Evolutionary conservation across 2,329 filamentous ascomycete species (phyloP).

Genomic region (Beauveria rudraprayagi): DNA sequence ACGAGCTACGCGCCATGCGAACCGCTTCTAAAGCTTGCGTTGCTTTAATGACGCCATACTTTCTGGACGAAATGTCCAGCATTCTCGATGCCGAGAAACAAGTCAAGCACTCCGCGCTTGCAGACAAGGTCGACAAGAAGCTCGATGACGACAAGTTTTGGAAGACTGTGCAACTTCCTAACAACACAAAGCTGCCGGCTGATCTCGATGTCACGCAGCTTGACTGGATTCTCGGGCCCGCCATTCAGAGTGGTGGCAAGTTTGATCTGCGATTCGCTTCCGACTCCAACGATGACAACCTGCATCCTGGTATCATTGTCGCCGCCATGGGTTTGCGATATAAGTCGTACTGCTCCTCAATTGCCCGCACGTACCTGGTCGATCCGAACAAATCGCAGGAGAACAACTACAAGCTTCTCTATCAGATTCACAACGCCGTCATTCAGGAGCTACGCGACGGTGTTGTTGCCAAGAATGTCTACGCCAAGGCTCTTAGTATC

Average conservation of each 20-base stretch:
- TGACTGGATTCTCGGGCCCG: conserved; percentile 87
- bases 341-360: conserved; percentile 88
- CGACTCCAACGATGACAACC: conserved; percentile 69
- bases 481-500: conserved; percentile 72
- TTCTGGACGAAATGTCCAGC: conserved; percentile 96
- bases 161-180: conserved; percentile 64
- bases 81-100: conserved; percentile 96
- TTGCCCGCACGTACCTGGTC: conserved; percentile 90
- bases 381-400: conserved; percentile 96
- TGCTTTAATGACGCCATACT: conserved; percentile 90
- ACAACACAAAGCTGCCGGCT: conserved; percentile 66
- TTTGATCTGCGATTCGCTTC: conserved; percentile 81
- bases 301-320: conserved; percentile 91
- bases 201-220: conserved; percentile 85
- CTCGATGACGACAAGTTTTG: conserved; percentile 93
- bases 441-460: conserved; percentile 88
- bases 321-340: conserved; percentile 88
- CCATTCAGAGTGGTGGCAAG: conserved; percentile 90
- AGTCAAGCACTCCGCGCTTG: conserved; percentile 78
- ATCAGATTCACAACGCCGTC: conserved; percentile 78
- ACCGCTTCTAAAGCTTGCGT: conserved; percentile 92
- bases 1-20: conserved; percentile 86
- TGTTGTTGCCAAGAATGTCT: conserved; percentile 79
- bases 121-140: conserved; percentile 83
- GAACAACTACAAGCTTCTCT: conserved; percentile 82